phyloP scores from a whole-genome alignment of 2,329 filamentous ascomycete species.

The Fusarium sp. region DNA sequence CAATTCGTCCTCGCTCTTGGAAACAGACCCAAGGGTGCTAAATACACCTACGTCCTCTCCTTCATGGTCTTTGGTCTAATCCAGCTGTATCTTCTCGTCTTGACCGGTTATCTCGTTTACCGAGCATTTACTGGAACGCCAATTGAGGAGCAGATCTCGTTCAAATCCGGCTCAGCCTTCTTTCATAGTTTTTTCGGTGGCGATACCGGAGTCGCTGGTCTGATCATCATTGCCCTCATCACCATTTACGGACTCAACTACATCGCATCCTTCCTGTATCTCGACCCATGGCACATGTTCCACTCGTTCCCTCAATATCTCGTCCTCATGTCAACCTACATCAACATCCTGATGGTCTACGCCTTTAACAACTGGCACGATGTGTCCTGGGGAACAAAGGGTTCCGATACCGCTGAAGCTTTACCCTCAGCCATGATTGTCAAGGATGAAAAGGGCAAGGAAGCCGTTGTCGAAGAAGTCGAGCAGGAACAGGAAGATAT shows the following conservation, averaged over 20 bases:
- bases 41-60: slow-evolving; percentile 43
- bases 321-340: slow-evolving; percentile 45
- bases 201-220: slow-evolving; percentile 38
- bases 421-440: slow-evolving; percentile 40
- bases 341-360: slow-evolving; percentile 46
- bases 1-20: slow-evolving; percentile 44
- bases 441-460: slow-evolving; percentile 38
- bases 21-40: slow-evolving; percentile 42
- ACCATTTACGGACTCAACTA: slow-evolving; percentile 46
- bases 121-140: slow-evolving; percentile 37
- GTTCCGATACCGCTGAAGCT: slow-evolving; percentile 38
- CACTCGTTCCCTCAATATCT: slow-evolving; percentile 46
- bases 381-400: slow-evolving; percentile 45
- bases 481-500: slow-evolving; percentile 45
- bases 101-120: slow-evolving; percentile 44
- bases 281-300: slow-evolving; percentile 47
- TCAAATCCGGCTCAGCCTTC: slow-evolving; percentile 35
- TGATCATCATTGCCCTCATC: slow-evolving; percentile 42
- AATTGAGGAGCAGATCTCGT: slow-evolving; percentile 42
- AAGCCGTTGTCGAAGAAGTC: slow-evolving; percentile 41
- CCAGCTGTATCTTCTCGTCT: slow-evolving; percentile 39
- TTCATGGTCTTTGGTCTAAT: slow-evolving; percentile 44
- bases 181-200: slow-evolving; percentile 42
- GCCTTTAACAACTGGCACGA: slow-evolving; percentile 47
- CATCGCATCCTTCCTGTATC: slow-evolving; percentile 42